Base-by-base conservation (phyloP, 2,329 filamentous ascomycete genomes). In the Cladophialophora exuberans region DNA sequence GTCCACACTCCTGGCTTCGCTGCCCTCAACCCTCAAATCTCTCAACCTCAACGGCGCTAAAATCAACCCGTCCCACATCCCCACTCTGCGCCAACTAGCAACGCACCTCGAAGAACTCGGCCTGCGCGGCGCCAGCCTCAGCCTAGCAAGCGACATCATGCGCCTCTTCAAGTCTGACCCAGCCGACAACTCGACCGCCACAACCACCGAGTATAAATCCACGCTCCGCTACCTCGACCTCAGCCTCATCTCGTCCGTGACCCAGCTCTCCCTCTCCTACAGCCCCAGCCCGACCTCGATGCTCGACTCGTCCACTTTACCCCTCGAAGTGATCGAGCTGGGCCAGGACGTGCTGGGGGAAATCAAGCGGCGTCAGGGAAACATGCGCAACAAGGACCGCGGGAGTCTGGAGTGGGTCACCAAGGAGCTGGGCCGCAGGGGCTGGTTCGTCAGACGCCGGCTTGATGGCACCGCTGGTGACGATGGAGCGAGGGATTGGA, bases 91-190 rank as follows among this genome's bases (percentile, higher is more conserved):
- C 2, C 82, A 82, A 4, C 75, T 92, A 44, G 83, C 85, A 28
- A 87, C 88, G 68, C 83, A 87, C 63, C 75, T 93, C 10, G 88
- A 93, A 69, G 89, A 93, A 70, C 77, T 94, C 17, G 85, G 88
- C 4, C 71, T 93, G 11, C 88, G 87, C 35, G 84, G 86, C 25
- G 76, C 77, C 4, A 81, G 87, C 35, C 73, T 93, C 43, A 80
- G 81, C 10, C 77, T 89, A 39, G 48, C 47, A 26, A 70, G 74
- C 48, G 86, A 91, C 60, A 77, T 92, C 55, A 84, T 87, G 66
- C 73, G 76, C 10, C 79, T 79, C n/a, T 85, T 90, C 62, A 63
- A 56, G 26, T 23, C 38, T n/a, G n/a, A n/a, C n/a, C n/a, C n/a
- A n/a, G n/a, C n/a, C n/a, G n/a, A n/a, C n/a, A n/a, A 68, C 20